Evolutionary conservation across 495 filamentous ascomycete genomes (phyloP).

Genomic region (Pseudevernia furfuracea): DNA sequence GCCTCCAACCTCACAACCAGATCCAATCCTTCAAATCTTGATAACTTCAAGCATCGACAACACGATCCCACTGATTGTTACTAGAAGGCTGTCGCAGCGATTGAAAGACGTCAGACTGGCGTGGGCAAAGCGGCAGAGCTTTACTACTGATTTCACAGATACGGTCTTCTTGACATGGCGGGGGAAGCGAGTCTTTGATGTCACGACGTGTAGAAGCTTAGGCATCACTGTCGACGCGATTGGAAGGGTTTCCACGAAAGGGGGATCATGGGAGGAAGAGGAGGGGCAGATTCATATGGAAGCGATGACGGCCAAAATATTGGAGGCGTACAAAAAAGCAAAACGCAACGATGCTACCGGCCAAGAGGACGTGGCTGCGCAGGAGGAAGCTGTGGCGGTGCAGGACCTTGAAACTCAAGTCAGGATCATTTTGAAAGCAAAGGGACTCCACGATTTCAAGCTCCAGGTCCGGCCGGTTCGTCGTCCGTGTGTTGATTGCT

Average conservation of each 20-base stretch:
- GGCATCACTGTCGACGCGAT: conserved; percentile 37
- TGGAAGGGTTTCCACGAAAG: conserved; percentile 21
- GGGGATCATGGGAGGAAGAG: conserved; percentile 28
- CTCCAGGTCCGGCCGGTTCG: conserved; percentile 50
- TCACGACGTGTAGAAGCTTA: conserved; percentile 62
- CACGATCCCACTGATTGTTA: conserved; percentile 56
- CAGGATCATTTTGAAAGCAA: conserved; percentile 53
- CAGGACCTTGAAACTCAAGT: conserved; percentile 37
- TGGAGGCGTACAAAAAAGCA: conserved; percentile 24
- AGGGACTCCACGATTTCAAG: conserved; percentile 47
- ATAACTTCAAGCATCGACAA: conserved; percentile 58
- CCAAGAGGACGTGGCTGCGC: conserved; percentile 27
- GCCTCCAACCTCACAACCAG: conserved; percentile 16
- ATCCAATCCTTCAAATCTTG: conserved; percentile 57
- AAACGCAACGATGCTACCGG: conserved; percentile 23
- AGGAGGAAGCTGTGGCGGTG: conserved; percentile 19
- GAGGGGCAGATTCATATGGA: conserved; percentile 44
- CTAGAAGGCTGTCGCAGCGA: conserved; percentile 56
- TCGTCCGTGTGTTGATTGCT: conserved; percentile 6
- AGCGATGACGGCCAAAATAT: conserved; percentile 58
- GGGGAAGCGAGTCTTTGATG: conserved; percentile 60
- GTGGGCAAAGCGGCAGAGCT: conserved; percentile 58
- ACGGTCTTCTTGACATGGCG: conserved; percentile 74
- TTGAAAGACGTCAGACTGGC: conserved; percentile 56
- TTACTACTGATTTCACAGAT: conserved; percentile 39